These are phyloP conservation scores for Rhodosporidiobolus odoratus DNA, from an alignment of 768 basidiomycete genomes.

Conservation along the genomic window DNA sequence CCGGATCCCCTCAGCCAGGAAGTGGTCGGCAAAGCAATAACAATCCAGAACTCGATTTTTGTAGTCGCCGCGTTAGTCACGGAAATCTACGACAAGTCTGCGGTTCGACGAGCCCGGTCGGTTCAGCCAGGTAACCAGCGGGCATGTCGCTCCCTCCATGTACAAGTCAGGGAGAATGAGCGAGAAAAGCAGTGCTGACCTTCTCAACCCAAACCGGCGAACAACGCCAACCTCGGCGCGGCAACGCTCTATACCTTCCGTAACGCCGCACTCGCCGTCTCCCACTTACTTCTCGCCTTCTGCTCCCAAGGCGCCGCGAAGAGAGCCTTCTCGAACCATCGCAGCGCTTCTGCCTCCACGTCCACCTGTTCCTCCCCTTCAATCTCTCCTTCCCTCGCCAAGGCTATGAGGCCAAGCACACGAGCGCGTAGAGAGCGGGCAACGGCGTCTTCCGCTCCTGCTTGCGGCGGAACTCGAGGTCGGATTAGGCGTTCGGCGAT, in stretches of 20 bases:
- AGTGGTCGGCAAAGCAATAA: too few relatives aligned
- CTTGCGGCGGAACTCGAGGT: background rate
- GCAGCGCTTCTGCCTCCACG: background rate
- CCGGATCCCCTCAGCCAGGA: too few relatives aligned
- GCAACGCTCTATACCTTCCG: background rate
- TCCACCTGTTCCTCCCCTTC: background rate
- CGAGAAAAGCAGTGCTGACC: too few relatives aligned
- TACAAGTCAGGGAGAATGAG: too few relatives aligned
- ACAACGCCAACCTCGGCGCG: too few relatives aligned
- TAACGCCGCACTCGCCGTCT: background rate
- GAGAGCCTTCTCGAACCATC: conserved; percentile 15
- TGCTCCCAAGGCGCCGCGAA: conserved; percentile 25
- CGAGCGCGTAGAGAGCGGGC: background rate
- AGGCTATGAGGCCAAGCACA: background rate
- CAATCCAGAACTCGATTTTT: too few relatives aligned
- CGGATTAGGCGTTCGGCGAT: conserved; percentile 23
- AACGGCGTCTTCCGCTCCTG: conserved; percentile 1
- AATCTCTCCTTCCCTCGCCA: conserved; percentile 1
- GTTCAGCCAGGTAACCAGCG: too few relatives aligned
- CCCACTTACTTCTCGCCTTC: conserved; percentile 11
- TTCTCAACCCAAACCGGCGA: too few relatives aligned
- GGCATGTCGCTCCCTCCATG: too few relatives aligned
- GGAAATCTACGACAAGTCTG: too few relatives aligned
- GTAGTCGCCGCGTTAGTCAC: too few relatives aligned
- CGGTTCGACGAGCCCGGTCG: too few relatives aligned